Conservation (phyloP, 208 protist species). For the Trypanosoma congolense region DNA sequence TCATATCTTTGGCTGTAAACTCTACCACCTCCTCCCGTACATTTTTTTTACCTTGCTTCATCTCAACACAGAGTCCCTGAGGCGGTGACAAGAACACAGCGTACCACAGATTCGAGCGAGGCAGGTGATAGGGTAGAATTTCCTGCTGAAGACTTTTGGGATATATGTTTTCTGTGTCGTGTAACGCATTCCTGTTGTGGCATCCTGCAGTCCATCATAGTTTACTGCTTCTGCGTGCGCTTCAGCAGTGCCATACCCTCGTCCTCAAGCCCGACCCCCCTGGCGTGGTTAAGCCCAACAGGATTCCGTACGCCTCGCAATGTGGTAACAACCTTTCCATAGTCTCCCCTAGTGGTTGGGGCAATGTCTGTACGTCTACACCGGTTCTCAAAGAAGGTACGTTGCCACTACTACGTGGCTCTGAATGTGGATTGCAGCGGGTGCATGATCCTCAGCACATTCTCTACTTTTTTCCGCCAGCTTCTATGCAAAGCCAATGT, state of each 20-base stretch:
- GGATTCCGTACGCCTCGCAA: conserved; percentile 16
- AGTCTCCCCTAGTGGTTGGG: background rate
- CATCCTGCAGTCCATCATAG: conserved; percentile 76
- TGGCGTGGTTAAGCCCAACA: background rate
- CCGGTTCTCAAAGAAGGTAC: too few species aligned
- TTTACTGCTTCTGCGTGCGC: conserved; percentile 56
- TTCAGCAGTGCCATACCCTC: conserved; percentile 64
- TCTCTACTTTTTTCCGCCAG: conserved; percentile 28
- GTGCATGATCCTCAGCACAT: conserved; percentile 49
- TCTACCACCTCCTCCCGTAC: too few species aligned
- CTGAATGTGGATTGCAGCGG: conserved; percentile 4
- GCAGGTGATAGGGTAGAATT: too few species aligned
- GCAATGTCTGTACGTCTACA: background rate
- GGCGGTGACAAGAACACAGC: too few species aligned
- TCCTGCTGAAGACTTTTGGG: too few species aligned
- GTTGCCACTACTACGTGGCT: background rate
- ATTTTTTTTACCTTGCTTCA: too few species aligned
- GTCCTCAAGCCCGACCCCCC: conserved; percentile 19
- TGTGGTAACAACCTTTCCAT: conserved; percentile 9
- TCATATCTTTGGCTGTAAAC: too few species aligned
- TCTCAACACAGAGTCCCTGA: too few species aligned
- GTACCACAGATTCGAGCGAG: too few species aligned
- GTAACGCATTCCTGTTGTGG: conserved; percentile 46
- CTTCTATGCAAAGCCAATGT: background rate
- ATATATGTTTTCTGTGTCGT: conserved; percentile 58